Evolutionary conservation across 495 filamentous ascomycete genomes (phyloP), one percentile per base, ranked within the genome.

Genomic region (Rhypophila decipiens): DNA sequence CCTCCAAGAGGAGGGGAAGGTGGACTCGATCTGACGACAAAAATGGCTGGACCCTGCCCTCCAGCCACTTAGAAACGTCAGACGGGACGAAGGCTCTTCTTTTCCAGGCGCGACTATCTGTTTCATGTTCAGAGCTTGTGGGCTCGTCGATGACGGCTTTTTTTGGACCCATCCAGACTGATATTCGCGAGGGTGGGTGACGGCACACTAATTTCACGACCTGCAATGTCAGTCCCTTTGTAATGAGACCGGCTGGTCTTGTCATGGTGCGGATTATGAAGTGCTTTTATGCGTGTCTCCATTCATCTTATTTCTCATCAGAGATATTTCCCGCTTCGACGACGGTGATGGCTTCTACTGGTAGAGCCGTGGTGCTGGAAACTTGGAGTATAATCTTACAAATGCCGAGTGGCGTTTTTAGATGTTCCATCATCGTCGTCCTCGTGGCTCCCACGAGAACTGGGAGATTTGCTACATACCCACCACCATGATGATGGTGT

Each of bases 41-140:
- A 7, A 31, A 31, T 31, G 13, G 27, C 27, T 31, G 27, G 27
- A 31, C 27, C 27, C n/a, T n/a, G n/a, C n/a, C n/a, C n/a, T n/a
- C 48, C 35, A 44, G 34, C 48, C 48, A 51, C 36, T 45, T 18
- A 24, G 43, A 18, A 49, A 40, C 33, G 31, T 18, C 27, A 44
- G 24, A 43, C 22, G 49, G 42, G 27, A 49, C 13, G 47, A 34
- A 18, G 36, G 39, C 43, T 37, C 48, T 31, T 47, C 39, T 31
- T 47, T 27, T 18, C 49, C 47, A 51, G 60, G 62, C 62, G 59
- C 62, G 61, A 63, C 55, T 54, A n/a, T 63, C 40, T 44, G 62
- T 65, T 65, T 63, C 62, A 65, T 37, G 59, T 63, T 57, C 10
- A 35, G 49, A 41, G 31, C 17, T 24, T 17, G 45, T 31, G 46